These are phyloP conservation scores for Hyaloscypha variabilis DNA, from an alignment of 495 filamentous ascomycete genomes.

Conservation along the genomic window DNA sequence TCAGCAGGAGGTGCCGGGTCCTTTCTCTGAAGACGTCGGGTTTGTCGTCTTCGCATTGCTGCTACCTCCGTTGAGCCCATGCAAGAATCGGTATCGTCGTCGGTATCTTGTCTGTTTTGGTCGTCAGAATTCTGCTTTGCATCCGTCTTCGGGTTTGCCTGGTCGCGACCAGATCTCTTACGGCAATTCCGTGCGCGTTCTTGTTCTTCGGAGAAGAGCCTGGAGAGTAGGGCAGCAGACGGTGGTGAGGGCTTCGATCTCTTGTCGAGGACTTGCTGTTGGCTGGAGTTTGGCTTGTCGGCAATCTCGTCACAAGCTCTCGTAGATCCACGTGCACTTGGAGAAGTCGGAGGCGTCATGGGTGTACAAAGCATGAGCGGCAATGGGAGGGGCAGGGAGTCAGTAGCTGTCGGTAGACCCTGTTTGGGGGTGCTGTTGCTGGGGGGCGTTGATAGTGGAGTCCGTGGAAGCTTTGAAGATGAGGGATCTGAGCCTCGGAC, in stretches of 20 bases:
- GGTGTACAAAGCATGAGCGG: background rate
- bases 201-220: background rate
- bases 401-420: background rate
- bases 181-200: background rate
- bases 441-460: background rate
- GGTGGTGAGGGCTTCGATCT: background rate
- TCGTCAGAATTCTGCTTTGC: background rate
- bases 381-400: background rate
- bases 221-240: background rate
- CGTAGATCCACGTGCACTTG: background rate
- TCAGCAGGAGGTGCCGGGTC: constrained; percentile 48
- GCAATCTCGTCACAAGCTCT: background rate
- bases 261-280: background rate
- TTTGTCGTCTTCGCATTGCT: background rate
- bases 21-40: background rate
- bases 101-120: background rate
- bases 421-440: background rate
- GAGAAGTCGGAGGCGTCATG: background rate
- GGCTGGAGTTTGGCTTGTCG: background rate
- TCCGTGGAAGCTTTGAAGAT: background rate
- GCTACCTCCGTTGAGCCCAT: background rate
- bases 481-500: background rate
- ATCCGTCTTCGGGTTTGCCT: background rate
- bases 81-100: background rate
- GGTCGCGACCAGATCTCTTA: background rate